Evolutionary conservation across 768 basidiomycete genomes (phyloP), one percentile per base, ranked within the genome.

Genomic region (Amanita rubescens): DNA sequence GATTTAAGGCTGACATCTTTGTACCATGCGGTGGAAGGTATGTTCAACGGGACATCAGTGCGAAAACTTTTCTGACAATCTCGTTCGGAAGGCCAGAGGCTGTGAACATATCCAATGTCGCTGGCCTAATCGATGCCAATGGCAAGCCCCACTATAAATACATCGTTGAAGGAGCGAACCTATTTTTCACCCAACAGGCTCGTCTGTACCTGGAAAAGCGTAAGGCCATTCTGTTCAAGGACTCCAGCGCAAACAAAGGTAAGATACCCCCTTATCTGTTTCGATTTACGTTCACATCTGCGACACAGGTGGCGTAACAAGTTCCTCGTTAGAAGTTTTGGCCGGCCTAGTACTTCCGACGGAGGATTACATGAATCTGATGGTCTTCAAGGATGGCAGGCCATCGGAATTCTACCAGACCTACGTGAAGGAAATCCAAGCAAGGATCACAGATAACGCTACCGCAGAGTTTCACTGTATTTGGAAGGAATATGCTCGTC

Each of bases 81-180:
- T 39, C 32, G 35, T 15, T 30, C 43, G 58, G 2, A 54, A 81
- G 85, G 27, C 94, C 94, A 4, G 94, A 95, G 66, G 92, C 96
- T 1, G 86, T 99, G 67, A 97, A 97, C 70, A 88, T 98, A 67
- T 91, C 93, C 32, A 99, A 99, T 63, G 90, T 99, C 58, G 80
- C 87, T 43, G 84, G 85, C 11, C 77, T 99, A 49, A 76, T 92
- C 47, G 95, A 98, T 60, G 70, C 82, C 2, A 96, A 99, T 58
- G 95, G 94, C 61, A 95, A 96, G 66, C 87, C 93, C 7, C 87
- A 95, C 75, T 98, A 92, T 86, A 97, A 96, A 73, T 94, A 92
- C 67, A 80, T 96, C 60, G 87, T 95, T 46, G 93, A 95, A 69
- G 95, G 95, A 54, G 96, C 95, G 57, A 98, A 99, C 71, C 70